phyloP scores from a whole-genome alignment of 1,284 basidiomycete species.

The Naganishia liquefaciens region DNA sequence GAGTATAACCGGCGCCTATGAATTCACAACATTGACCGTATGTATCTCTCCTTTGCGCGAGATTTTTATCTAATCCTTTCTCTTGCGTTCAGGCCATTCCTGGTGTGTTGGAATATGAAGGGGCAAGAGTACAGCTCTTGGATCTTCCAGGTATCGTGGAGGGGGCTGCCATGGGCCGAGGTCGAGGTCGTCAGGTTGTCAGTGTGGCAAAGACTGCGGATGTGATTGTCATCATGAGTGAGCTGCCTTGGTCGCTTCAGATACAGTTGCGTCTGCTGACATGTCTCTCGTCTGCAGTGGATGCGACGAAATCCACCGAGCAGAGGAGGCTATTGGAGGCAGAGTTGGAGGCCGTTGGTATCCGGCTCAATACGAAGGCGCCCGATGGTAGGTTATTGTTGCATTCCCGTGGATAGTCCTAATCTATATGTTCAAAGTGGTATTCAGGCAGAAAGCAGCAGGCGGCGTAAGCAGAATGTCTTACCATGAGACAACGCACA shows the following conservation, averaged over 20 bases:
- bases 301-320: conserved; percentile 94
- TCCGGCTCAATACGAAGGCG: conserved; percentile 82
- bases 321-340: conserved; percentile 84
- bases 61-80: not conserved
- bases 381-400: conserved; percentile 66
- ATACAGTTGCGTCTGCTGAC: not conserved
- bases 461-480: conserved; percentile 70
- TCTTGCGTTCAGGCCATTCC: conserved; percentile 71
- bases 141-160: conserved; percentile 98
- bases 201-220: conserved; percentile 93
- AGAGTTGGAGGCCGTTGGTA: conserved; percentile 94
- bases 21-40: conserved; percentile 90
- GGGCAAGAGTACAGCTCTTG: conserved; percentile 86
- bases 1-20: conserved; percentile 87
- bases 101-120: conserved; percentile 89
- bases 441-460: conserved; percentile 72
- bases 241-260: conserved; percentile 71
- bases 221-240: conserved; percentile 88
- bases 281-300: conserved; percentile 56
- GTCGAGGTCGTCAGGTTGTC: conserved; percentile 93
- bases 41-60: conserved; percentile 38
- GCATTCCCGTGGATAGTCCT: not conserved
- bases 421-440: conserved; percentile 57
- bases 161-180: conserved; percentile 88
- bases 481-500: not conserved